Percentiles rank a stretch among this genome's conserved stretches.
These are phyloP conservation scores for Coemansia guatemalensis DNA, from an alignment of 192 early-diverging fungal genomes.

Conservation along the genomic window DNA sequence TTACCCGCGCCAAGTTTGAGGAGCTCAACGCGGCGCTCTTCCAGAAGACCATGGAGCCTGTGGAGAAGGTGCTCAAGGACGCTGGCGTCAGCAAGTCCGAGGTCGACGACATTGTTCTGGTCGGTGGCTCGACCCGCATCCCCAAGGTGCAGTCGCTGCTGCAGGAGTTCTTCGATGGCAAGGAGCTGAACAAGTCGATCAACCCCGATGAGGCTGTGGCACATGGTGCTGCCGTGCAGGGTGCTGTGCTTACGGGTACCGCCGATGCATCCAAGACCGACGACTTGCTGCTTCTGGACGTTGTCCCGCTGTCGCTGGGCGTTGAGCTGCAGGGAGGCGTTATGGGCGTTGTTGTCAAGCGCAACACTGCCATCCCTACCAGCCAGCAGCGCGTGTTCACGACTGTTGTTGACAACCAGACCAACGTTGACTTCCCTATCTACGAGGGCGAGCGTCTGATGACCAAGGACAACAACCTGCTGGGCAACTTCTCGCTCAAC, in stretches of 20 bases:
- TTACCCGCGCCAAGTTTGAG: slow-evolving; percentile 82
- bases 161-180: slow-evolving; percentile 75
- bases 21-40: slow-evolving; percentile 68
- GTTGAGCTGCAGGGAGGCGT: slow-evolving; percentile 84
- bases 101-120: slow-evolving; percentile 78
- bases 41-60: slow-evolving; percentile 70
- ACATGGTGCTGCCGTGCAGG: slow-evolving; percentile 91
- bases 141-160: slow-evolving; percentile 86
- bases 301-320: slow-evolving; percentile 81
- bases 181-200: slow-evolving; percentile 82
- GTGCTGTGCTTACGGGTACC: slow-evolving; percentile 70
- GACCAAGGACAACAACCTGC: slow-evolving; percentile 90
- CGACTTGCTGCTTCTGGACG: slow-evolving; percentile 80
- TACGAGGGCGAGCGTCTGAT: slow-evolving; percentile 85
- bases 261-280: slow-evolving; percentile 62
- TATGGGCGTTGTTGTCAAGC: slow-evolving; percentile 80
- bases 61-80: slow-evolving; percentile 73
- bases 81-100: slow-evolving; percentile 72
- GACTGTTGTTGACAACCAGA: slow-evolving; percentile 81
- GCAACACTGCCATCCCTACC: slow-evolving; percentile 82
- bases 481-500: slow-evolving; percentile 80
- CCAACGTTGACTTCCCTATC: slow-evolving; percentile 81
- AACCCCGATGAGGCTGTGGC: slow-evolving; percentile 97
- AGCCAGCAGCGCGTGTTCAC: slow-evolving; percentile 81
- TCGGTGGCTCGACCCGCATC: slow-evolving; percentile 91